Base-by-base conservation (phyloP, 441 rosid species). In the Syzygium syzygioides region DNA sequence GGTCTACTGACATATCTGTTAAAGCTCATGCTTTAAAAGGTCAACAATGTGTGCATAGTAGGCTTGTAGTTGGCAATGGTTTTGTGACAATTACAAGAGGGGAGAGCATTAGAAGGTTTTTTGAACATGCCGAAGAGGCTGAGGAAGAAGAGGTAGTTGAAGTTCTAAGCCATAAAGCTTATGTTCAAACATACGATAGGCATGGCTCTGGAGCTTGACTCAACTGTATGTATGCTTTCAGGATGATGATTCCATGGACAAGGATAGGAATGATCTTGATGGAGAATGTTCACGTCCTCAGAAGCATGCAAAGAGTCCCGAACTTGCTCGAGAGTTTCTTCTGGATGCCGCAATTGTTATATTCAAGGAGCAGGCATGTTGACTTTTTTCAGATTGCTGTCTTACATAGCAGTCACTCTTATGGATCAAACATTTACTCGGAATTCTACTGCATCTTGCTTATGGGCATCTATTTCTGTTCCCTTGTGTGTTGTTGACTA, bases 231-330 rank as follows among this genome's bases (percentile, higher is more conserved):
- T 89, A 45, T 86, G 52, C 88, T 91, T 90, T 86, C 90, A 98
- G 99, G 99, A 98, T 92, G 99, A 98, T 94, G 98, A 95, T 90
- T 94, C 97, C 93, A 91, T 95, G 94, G 99, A 97, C 93, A 95
- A 92, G 95, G 99, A 98, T 64, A 99, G 97, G 89, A 97, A 95
- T 93, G 98, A 98, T 88, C 94, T 96, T 76, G 99, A 96, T 95
- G 99, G 96, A 76, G 99, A 98, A 90, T 98, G 99, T 93, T 95
- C 95, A 90, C 99, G 98, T 91, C 99, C 99, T 55, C 99, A 98
- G 91, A 97, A 98, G 91, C 99, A 98, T 94, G 99, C 99, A 79
- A 98, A 98, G 95, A 98, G 97, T 96, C 99, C 99, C 86, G 99
- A 98, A 91, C 99, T 97, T 93, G 99, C 99, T 92, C 95, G 98